phyloP scores from a whole-genome alignment of 306 rosid genomes.

The Dicorynia guianensis region DNA sequence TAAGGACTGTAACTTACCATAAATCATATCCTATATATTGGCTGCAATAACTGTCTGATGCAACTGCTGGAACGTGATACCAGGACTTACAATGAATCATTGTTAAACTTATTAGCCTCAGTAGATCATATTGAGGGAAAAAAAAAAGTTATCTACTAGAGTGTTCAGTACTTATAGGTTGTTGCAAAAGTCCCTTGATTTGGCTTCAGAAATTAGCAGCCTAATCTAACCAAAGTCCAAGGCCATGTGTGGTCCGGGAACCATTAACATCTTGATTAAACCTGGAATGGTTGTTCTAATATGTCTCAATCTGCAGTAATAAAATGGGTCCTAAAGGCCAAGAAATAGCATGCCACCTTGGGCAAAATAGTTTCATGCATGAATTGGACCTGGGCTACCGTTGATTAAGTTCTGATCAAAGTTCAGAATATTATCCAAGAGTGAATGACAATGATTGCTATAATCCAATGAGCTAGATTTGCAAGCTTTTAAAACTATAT shows the following conservation, averaged over 20 bases:
- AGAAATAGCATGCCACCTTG: not conserved
- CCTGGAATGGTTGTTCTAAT: not conserved
- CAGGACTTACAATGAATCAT: not conserved
- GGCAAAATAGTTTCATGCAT: not conserved
- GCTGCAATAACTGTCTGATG: not conserved
- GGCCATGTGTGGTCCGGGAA: not conserved
- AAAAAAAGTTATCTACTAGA: no score
- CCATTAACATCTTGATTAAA: not conserved
- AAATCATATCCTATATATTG: conserved; percentile 5
- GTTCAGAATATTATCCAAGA: no score
- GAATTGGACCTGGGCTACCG: not conserved
- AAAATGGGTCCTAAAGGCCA: conserved; percentile 5
- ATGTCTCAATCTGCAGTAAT: not conserved
- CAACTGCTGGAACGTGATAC: not conserved
- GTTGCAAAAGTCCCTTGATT: not conserved
- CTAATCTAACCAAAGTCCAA: not conserved
- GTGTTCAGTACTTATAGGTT: not conserved
- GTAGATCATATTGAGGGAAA: not conserved
- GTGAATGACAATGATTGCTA: no score
- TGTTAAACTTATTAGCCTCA: not conserved
- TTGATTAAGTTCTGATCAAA: not conserved
- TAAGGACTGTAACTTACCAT: not conserved
- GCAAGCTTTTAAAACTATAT: not conserved
- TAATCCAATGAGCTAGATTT: conserved; percentile 29
- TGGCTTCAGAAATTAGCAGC: not conserved